Conservation (phyloP, 139 green algal species). For the Closterium sp. region DNA sequence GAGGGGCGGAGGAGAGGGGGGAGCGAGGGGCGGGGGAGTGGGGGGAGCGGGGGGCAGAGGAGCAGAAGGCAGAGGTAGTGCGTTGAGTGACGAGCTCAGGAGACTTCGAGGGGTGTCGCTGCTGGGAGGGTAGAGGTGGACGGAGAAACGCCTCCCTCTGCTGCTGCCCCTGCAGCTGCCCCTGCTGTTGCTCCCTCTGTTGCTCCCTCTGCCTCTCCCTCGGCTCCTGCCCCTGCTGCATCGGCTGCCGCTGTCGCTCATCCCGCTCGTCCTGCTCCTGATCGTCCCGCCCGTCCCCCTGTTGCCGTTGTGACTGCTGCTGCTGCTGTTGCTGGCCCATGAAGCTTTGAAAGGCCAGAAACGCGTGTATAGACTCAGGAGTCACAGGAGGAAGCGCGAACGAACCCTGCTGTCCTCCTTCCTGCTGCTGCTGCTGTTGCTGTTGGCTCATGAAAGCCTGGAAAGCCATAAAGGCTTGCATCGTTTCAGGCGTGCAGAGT, state of each 20-base stretch:
- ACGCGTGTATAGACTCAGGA: background rate
- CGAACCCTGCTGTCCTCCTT: background rate
- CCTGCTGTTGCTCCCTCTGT: too few relatives aligned
- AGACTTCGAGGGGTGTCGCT: background rate
- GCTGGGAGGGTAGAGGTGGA: background rate
- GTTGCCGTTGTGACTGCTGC: background rate
- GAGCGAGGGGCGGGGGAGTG: too few relatives aligned
- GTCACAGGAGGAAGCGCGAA: background rate
- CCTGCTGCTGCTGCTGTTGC: background rate
- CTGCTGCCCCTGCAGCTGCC: background rate
- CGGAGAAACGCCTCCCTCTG: background rate
- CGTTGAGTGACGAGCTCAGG: background rate
- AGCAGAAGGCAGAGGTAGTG: background rate
- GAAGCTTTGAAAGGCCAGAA: background rate
- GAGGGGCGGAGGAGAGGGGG: too few relatives aligned
- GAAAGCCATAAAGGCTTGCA: background rate
- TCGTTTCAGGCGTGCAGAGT: background rate
- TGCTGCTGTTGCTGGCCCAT: background rate
- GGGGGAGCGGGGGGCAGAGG: background rate
- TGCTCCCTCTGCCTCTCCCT: too few relatives aligned
- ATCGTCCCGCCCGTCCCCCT: too few relatives aligned
- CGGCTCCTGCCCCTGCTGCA: too few relatives aligned
- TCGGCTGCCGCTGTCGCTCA: too few relatives aligned
- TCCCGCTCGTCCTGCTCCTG: too few relatives aligned
- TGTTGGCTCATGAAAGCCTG: background rate